Evolutionary conservation across 2,329 filamentous ascomycete genomes (phyloP), one percentile per base, ranked within the genome.

Genomic region (Xylaria sp.): DNA sequence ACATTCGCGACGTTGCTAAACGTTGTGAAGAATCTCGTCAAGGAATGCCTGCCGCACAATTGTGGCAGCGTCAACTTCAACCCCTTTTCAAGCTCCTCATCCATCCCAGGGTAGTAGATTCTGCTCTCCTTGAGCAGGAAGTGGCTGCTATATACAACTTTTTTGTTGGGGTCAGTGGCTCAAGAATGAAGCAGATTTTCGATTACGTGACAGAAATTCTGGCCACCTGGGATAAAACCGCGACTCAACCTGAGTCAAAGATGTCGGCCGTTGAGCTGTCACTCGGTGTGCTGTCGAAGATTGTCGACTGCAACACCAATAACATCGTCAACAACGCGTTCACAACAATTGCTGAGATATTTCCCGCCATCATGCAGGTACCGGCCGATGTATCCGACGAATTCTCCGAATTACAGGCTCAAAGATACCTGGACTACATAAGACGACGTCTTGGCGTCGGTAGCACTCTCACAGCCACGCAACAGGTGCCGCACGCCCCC

Each of bases 91-190:
- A 61, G 6, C 41, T 76, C 6, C 52, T 76, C 11, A 72, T 70
- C 1, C 72, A 77, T 21, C 50, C 62, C 2, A 60, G 63, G 4
- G 67, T 74, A 6, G 52, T 69, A 1, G 68, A 72, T 42, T 77
- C 73, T 7, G 68, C 71, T 9, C 63, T 75, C 0, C 61, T 78
- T 13, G 74, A 77, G 48, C 66, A 71, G 34, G 61, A 75, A 29
- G 69, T 74, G 1, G 66, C 69, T 2, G 49, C 44, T 0, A 65
- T 76, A 16, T 72, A 67, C 56, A 73, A 69, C 37, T 72, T 69
- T 42, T 46, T 76, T 0, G 52, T 67, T 6, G 74, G 74, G 6
- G 53, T 72, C 24, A 69, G 71, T 1, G 71, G 69, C 2, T 40
- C 46, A 11, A 63, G 70, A 11, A 69, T 75, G 59, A 59, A 47